A percentile compares a stretch with the other conserved stretches of the same genome.
These are phyloP conservation scores for Primulina tabacum DNA, from an alignment of 257 asterid species.

Conservation along the genomic window DNA sequence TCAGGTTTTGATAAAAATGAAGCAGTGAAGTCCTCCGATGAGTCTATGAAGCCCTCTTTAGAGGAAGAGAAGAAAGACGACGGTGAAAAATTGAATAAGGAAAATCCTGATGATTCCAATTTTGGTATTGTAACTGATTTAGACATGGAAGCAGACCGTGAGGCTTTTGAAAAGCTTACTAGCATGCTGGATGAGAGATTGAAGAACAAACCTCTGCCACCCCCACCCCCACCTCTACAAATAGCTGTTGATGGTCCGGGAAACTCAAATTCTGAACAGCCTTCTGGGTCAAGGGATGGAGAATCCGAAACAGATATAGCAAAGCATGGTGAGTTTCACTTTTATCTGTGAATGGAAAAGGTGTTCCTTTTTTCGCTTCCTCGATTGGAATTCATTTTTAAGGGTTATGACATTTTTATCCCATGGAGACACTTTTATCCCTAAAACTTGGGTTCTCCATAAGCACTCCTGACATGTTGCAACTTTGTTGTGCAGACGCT, in stretches of 20 bases:
- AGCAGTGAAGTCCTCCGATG: constrained; percentile 40
- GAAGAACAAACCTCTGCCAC: constrained; percentile 83
- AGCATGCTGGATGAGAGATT: constrained; percentile 86
- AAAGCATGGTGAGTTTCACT: constrained; percentile 45
- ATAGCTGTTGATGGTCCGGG: constrained; percentile 47
- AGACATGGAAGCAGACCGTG: constrained; percentile 70
- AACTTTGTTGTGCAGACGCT: constrained; percentile 38
- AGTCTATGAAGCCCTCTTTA: constrained; percentile 39
- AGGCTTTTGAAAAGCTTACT: constrained; percentile 62
- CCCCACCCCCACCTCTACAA: constrained; percentile 72
- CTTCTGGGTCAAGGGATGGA: constrained; percentile 58
- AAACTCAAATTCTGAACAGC: constrained; percentile 56
- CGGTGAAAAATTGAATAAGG: constrained; percentile 41
- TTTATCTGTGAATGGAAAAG: background rate
- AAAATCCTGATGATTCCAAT: constrained; percentile 47
- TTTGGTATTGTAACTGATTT: constrained; percentile 81
- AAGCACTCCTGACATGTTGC: constrained; percentile 26
- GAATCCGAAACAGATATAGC: constrained; percentile 53
- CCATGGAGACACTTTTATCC: constrained; percentile 1
- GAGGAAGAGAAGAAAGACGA: constrained; percentile 54
- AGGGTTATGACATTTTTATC: background rate
- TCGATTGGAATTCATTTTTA: background rate
- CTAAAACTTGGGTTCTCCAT: constrained; percentile 8
- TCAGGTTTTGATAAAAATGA: constrained; percentile 48
- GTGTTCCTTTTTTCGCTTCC: background rate